Evolutionary conservation across 208 protist genomes (phyloP).

Genomic region (Leishmania tropica): DNA sequence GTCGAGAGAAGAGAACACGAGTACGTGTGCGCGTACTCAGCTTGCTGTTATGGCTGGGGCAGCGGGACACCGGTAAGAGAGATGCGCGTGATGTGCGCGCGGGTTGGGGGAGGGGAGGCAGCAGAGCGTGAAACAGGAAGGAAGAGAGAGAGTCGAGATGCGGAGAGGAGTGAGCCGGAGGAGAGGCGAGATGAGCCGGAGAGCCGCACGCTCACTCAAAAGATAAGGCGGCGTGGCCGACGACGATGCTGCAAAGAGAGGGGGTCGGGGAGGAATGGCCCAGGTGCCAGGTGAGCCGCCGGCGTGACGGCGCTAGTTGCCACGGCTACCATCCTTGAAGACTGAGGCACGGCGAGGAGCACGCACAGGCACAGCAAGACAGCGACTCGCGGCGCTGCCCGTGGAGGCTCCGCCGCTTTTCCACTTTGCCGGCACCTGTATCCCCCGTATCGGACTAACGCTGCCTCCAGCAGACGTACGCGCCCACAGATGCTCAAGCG

Average conservation of each 20-base stretch:
- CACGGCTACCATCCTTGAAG: neutral
- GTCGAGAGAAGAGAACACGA: conserved; percentile 5
- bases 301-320: neutral
- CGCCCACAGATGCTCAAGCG: neutral
- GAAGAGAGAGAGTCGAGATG: neutral
- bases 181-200: neutral
- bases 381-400: neutral
- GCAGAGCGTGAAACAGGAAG: neutral
- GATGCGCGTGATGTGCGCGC: no score
- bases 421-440: neutral
- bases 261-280: neutral
- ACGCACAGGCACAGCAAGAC: neutral
- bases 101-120: neutral
- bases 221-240: neutral
- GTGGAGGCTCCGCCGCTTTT: neutral
- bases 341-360: neutral
- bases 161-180: neutral
- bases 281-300: neutral
- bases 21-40: conserved; percentile 7
- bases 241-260: neutral
- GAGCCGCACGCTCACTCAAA: neutral
- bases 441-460: neutral
- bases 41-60: neutral
- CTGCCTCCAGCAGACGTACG: neutral
- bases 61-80: neutral